Evolutionary conservation across 2,329 filamentous ascomycete species (phyloP), one percentile per base, ranked within the genome.

Genomic region (Lecanicillium sp.): DNA sequence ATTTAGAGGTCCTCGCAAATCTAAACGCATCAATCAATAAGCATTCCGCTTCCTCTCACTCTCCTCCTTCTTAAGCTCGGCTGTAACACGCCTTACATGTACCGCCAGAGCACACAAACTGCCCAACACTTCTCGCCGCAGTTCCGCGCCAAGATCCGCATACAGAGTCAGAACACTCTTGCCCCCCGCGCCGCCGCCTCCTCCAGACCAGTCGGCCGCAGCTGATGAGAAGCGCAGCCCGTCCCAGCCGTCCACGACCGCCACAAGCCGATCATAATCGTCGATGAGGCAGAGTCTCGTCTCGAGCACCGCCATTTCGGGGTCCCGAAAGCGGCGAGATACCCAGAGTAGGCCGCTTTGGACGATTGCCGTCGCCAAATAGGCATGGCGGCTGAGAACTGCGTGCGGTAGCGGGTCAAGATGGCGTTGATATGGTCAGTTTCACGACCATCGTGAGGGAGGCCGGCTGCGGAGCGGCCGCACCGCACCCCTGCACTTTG

Each of bases 331-430:
- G 35, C 35, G 35, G 22, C 35, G 35, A 18, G 35, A 29, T 22
- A 37, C 19, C 35, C 35, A 37, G 12, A 37, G 35, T n/a, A 37
- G 35, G 17, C 14, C 35, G 12, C 35, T n/a, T 37, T 14, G 25
- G 35, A 37, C n/a, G 35, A 37, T 19, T 29, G 35, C 35, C 35
- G 29, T 4, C 35, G 35, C 35, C 35, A 37, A 17, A 37, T 37
- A 19, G 35, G 35, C 28, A 17, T 37, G 25, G 3, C 22, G 25
- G 3, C 35, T 14, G 14, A 29, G 35, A 37, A 37, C 6, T 17
- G 19, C 11, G 25, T 22, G 25, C 35, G 35, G 5, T 37, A 17
- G 35, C 22, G 35, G 25, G 22, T 22, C 10, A 22, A 27, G 14
- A 30, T 15, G 14, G 35, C 17, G 17, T 37, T 37, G 28, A 30